phyloP scores from a whole-genome alignment of 176 grass and related monocot genomes.

The Carex myosuroides region DNA sequence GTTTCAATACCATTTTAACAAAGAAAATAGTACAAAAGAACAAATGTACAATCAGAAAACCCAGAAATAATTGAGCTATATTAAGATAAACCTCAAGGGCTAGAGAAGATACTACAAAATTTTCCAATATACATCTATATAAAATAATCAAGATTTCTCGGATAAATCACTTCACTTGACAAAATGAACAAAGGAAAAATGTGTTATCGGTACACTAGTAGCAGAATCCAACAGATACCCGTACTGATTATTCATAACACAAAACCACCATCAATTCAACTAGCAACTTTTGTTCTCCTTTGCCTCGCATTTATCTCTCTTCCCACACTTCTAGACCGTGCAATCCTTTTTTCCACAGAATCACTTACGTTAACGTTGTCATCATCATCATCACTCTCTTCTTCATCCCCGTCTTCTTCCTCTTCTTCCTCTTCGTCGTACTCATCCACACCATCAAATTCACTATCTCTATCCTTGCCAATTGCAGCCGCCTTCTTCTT shows the following conservation, averaged over 20 bases:
- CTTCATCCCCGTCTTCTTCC: neutral
- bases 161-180: neutral
- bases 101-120: neutral
- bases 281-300: neutral
- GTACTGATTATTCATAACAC: neutral
- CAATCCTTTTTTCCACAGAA: neutral
- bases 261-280: neutral
- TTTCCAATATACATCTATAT: neutral
- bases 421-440: neutral
- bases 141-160: neutral
- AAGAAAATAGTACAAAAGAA: neutral
- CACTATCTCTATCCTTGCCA: constrained; percentile 38
- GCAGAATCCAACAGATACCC: neutral
- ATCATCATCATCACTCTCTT: neutral
- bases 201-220: neutral
- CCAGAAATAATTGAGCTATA: neutral
- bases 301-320: neutral
- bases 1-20: neutral
- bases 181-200: neutral
- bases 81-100: neutral
- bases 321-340: neutral
- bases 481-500: constrained; percentile 26
- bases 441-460: constrained; percentile 6
- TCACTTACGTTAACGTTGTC: neutral
- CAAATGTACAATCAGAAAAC: neutral